These are phyloP conservation scores for Rhynchosporium secalis DNA, from an alignment of 2,329 filamentous ascomycete genomes.

Conservation along the genomic window DNA sequence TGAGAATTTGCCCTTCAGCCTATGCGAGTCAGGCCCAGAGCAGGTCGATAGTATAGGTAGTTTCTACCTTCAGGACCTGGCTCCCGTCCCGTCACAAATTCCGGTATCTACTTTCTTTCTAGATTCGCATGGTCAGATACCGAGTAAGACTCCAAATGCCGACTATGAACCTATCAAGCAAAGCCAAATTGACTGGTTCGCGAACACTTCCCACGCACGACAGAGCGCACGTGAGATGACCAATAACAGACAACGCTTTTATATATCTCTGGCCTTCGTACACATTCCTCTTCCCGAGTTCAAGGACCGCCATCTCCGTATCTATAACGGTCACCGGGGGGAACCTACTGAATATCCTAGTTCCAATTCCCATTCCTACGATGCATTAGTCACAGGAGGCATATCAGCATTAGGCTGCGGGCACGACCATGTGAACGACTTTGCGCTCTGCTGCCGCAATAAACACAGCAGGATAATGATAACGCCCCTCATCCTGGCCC, in stretches of 20 bases:
- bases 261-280: constrained; percentile 93
- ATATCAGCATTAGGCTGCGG: constrained; percentile 65
- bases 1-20: constrained; percentile 80
- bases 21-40: constrained; percentile 76
- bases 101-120: constrained; percentile 86
- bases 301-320: constrained; percentile 55
- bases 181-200: constrained; percentile 92
- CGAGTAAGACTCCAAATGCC: constrained; percentile 76
- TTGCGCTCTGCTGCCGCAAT: constrained; percentile 62
- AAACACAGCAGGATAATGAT: constrained; percentile 28
- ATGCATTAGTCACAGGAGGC: constrained; percentile 79
- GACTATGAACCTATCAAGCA: constrained; percentile 96
- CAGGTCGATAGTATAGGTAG: constrained; percentile 86
- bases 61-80: constrained; percentile 85
- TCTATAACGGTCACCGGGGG: constrained; percentile 68
- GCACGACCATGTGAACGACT: constrained; percentile 92
- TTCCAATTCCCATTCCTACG: constrained; percentile 85
- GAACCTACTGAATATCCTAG: constrained; percentile 87
- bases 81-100: constrained; percentile 72
- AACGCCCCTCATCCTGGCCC: constrained; percentile 53
- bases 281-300: constrained; percentile 95
- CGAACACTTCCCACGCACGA: constrained; percentile 63
- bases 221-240: constrained; percentile 73
- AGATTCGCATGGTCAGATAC: constrained; percentile 85
- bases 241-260: constrained; percentile 71